These are phyloP conservation scores for Globisporangium iwayamae DNA, from an alignment of 352 stramenopile genomes.

Conservation along the genomic window DNA sequence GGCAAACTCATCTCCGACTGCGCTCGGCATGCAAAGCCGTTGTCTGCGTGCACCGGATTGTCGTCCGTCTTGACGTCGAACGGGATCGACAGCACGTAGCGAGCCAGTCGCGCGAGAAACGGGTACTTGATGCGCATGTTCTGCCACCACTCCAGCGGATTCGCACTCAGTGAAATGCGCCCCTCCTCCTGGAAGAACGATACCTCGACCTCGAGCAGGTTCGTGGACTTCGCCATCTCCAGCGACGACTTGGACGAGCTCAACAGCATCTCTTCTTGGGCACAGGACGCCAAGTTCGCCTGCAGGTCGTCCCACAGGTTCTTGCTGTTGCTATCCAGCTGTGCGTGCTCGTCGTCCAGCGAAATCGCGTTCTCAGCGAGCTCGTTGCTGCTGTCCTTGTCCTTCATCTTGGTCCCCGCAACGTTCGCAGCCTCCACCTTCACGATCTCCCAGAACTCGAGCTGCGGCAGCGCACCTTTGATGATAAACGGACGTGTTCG, in stretches of 20 bases:
- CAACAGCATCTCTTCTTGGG: constrained; percentile 72
- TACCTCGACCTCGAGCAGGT: constrained; percentile 73
- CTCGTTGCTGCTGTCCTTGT: constrained; percentile 44
- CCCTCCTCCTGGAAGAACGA: constrained; percentile 76
- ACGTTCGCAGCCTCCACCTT: constrained; percentile 57
- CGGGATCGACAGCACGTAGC: constrained; percentile 68
- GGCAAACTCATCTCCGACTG: constrained; percentile 32
- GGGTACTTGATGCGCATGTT: constrained; percentile 76
- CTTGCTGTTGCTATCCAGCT: constrained; percentile 21
- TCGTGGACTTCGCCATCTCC: constrained; percentile 70
- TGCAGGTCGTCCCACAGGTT: constrained; percentile 79
- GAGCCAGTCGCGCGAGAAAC: constrained; percentile 59
- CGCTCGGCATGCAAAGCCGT: constrained; percentile 37
- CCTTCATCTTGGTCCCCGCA: constrained; percentile 45
- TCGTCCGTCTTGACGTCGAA: constrained; percentile 40
- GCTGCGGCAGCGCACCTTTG: constrained; percentile 51
- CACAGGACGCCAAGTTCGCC: constrained; percentile 63
- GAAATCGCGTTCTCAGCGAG: constrained; percentile 30
- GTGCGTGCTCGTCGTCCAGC: constrained; percentile 31
- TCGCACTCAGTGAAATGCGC: constrained; percentile 48
- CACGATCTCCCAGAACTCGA: constrained; percentile 70
- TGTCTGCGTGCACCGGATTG: constrained; percentile 45
- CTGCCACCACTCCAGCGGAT: constrained; percentile 77
- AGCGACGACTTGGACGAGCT: constrained; percentile 60
- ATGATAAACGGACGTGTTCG: constrained; percentile 75